These are phyloP conservation scores for Huntiella decipiens DNA, from an alignment of 2,329 filamentous ascomycete genomes.

Conservation along the genomic window DNA sequence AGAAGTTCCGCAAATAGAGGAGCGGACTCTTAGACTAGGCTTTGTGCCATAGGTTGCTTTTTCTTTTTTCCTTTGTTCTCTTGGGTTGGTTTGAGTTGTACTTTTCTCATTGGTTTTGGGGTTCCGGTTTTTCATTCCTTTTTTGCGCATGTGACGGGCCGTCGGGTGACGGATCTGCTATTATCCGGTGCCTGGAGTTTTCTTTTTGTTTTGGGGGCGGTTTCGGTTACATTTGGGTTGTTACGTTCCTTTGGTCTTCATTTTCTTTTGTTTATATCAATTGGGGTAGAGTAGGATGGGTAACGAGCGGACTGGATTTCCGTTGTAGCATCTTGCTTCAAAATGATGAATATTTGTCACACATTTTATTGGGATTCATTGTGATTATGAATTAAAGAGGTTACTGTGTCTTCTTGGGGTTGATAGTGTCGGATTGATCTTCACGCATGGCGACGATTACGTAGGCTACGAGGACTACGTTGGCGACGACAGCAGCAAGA, in stretches of 20 bases:
- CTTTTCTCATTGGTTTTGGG: background rate
- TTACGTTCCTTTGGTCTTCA: too few species aligned
- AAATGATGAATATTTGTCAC: too few species aligned
- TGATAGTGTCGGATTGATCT: constrained; percentile 36
- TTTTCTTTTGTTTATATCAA: too few species aligned
- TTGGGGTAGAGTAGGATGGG: too few species aligned
- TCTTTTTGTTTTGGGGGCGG: constrained; percentile 3
- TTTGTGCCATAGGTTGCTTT: background rate
- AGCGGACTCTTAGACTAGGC: constrained; percentile 3
- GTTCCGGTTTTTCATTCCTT: background rate
- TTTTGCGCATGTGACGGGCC: too few species aligned
- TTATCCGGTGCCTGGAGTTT: background rate
- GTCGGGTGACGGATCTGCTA: background rate
- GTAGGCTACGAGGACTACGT: constrained; percentile 79
- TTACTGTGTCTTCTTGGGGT: constrained; percentile 31
- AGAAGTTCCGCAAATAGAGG: constrained; percentile 22
- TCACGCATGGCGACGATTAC: constrained; percentile 82
- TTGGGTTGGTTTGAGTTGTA: constrained; percentile 1
- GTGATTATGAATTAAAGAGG: too few species aligned
- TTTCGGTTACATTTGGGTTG: background rate
- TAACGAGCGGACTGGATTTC: too few species aligned
- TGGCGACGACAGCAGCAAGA: constrained; percentile 72
- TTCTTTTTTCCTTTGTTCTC: background rate
- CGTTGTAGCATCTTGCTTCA: too few species aligned
- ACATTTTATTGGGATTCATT: too few species aligned